phyloP scores from a whole-genome alignment of 345 rosid genomes.

The Salix caprea region DNA sequence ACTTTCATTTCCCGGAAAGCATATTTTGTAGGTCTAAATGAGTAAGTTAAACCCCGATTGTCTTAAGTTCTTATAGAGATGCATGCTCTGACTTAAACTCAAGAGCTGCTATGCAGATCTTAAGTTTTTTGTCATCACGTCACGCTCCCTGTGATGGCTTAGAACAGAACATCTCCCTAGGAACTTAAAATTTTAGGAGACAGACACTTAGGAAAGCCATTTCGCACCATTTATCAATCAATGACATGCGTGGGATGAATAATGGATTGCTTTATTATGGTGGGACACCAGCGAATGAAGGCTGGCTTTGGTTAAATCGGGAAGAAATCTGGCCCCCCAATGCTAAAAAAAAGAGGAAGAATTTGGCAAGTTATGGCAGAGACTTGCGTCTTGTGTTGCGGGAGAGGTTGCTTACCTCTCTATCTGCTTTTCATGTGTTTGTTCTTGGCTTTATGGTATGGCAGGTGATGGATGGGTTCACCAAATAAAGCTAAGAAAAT shows the following conservation, averaged over 20 bases:
- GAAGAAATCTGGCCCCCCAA: neutral
- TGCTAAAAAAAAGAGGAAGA: neutral
- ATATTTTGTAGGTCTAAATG: accelerated
- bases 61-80: accelerated
- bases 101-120: too few relatives aligned
- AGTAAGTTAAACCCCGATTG: accelerated
- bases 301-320: neutral
- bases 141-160: accelerated
- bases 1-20: too few relatives aligned
- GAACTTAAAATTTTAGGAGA: neutral
- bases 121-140: too few relatives aligned
- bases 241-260: neutral
- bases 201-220: neutral
- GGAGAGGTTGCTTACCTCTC: neutral
- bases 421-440: neutral
- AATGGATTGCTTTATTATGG: neutral
- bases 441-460: neutral
- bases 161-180: neutral
- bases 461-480: constrained; percentile 2
- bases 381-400: neutral
- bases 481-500: neutral
- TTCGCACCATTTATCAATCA: neutral
- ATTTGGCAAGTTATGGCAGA: neutral
- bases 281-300: neutral
- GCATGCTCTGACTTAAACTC: too few relatives aligned